Percentiles rank a stretch among this genome's conserved stretches.
These are phyloP conservation scores for Prosopis cineraria DNA, from an alignment of 306 rosid species.

Conservation along the genomic window DNA sequence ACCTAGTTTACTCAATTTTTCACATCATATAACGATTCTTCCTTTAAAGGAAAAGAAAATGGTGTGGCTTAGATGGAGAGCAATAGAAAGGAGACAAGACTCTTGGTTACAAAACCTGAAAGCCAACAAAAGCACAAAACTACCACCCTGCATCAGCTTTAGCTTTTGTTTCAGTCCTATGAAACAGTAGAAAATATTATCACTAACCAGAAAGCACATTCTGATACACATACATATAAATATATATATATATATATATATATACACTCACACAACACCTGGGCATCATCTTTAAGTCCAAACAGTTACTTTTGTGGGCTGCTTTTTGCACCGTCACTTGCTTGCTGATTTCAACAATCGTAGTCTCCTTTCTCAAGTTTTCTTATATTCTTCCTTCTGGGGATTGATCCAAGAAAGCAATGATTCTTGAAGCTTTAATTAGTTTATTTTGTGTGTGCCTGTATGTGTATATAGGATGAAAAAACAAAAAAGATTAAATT, in stretches of 20 bases:
- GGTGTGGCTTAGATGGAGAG: background rate
- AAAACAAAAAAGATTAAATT: conserved; percentile 39
- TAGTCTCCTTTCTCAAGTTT: conserved; percentile 94
- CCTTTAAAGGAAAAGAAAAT: conserved; percentile 19
- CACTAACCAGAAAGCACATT: conserved; percentile 40
- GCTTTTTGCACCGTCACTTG: conserved; percentile 68
- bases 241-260: background rate
- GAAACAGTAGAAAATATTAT: conserved; percentile 59
- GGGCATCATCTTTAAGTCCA: conserved; percentile 42
- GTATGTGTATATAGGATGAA: conserved; percentile 45
- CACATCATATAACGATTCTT: background rate
- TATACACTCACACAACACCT: background rate
- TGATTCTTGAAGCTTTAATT: conserved; percentile 60
- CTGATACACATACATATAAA: background rate
- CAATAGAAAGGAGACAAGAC: conserved; percentile 51
- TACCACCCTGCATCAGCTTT: conserved; percentile 40
- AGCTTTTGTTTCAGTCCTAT: conserved; percentile 69
- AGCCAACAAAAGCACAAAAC: conserved; percentile 25
- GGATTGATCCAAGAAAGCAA: conserved; percentile 84
- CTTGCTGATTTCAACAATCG: conserved; percentile 78
- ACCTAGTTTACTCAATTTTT: no score
- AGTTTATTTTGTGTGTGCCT: background rate
- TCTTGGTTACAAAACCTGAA: conserved; percentile 59
- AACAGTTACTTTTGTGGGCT: conserved; percentile 34
- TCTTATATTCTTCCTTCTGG: conserved; percentile 80